phyloP scores from a whole-genome alignment of 164 flowering plant species.

The Tetracentron sinense region DNA sequence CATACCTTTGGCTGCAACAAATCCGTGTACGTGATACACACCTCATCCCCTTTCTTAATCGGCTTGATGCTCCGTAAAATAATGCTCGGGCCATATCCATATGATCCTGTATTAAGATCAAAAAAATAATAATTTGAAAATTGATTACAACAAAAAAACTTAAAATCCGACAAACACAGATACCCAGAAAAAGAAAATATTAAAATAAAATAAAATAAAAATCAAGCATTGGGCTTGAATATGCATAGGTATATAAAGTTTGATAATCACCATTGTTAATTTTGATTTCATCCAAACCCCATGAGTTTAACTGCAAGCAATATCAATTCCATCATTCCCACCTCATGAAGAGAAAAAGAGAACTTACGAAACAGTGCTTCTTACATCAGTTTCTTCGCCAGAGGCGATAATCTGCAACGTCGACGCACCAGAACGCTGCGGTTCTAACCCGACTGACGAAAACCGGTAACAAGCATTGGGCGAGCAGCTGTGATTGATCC shows the following conservation, averaged over 20 bases:
- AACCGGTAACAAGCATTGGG: conserved; percentile 74
- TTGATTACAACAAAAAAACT: background rate
- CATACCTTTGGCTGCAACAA: conserved; percentile 69
- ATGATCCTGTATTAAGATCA: conserved; percentile 23
- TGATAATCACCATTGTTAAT: conserved; percentile 13
- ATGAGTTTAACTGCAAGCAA: conserved; percentile 18
- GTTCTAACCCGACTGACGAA: conserved; percentile 10
- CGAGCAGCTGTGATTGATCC: conserved; percentile 84
- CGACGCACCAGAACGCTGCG: background rate
- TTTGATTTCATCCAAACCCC: conserved; percentile 15
- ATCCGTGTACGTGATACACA: conserved; percentile 59
- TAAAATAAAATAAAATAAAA: background rate
- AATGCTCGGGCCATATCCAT: conserved; percentile 48
- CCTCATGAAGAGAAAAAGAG: background rate
- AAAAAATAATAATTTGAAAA: background rate
- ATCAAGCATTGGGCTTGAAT: too few species aligned
- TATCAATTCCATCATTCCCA: conserved; percentile 1
- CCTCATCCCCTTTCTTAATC: conserved; percentile 54
- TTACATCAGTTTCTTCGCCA: conserved; percentile 13
- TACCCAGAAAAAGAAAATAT: background rate
- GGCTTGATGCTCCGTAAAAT: conserved; percentile 55
- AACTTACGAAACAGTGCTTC: background rate
- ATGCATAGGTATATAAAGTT: too few species aligned
- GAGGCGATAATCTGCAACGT: conserved; percentile 23
- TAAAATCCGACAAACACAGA: conserved; percentile 1